phyloP scores from a whole-genome alignment of 192 early-diverging fungal genomes.

The Entomortierella beljakovae region DNA sequence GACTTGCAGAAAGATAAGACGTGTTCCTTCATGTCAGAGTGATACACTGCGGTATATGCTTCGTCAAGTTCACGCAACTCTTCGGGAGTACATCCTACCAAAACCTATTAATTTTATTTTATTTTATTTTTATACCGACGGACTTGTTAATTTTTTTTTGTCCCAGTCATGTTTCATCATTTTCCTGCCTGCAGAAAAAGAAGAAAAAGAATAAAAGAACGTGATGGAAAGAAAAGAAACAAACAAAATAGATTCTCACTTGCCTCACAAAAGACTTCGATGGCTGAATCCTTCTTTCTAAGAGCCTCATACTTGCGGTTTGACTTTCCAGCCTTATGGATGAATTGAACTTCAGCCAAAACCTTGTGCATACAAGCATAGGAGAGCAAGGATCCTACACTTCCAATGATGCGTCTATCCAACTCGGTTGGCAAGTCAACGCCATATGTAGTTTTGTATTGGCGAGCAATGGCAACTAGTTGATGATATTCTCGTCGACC shows the following conservation, averaged over 20 bases:
- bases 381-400: conserved; percentile 37
- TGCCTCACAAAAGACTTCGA: conserved; percentile 52
- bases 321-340: conserved; percentile 35
- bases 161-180: too few relatives aligned
- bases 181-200: too few relatives aligned
- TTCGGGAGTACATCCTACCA: conserved; percentile 42
- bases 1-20: conserved; percentile 22
- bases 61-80: conserved; percentile 38
- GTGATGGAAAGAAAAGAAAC: not conserved
- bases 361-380: conserved; percentile 45
- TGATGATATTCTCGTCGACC: conserved; percentile 49
- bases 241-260: not conserved
- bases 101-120: conserved; percentile 10
- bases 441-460: conserved; percentile 24
- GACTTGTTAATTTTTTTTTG: too few relatives aligned
- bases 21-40: conserved; percentile 25
- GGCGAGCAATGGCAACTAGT: conserved; percentile 37
- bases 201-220: conserved; percentile 3
- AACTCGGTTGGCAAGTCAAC: conserved; percentile 33
- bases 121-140: too few relatives aligned
- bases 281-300: conserved; percentile 42
- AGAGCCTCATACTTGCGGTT: conserved; percentile 44
- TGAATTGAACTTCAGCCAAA: conserved; percentile 30
- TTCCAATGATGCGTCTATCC: conserved; percentile 44
- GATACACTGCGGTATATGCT: conserved; percentile 24